Percentiles rank a stretch among this genome's conserved stretches.
Evolutionary conservation across 805 yeast species (phyloP).

Genomic region (Cyberlindnera maclurae): DNA sequence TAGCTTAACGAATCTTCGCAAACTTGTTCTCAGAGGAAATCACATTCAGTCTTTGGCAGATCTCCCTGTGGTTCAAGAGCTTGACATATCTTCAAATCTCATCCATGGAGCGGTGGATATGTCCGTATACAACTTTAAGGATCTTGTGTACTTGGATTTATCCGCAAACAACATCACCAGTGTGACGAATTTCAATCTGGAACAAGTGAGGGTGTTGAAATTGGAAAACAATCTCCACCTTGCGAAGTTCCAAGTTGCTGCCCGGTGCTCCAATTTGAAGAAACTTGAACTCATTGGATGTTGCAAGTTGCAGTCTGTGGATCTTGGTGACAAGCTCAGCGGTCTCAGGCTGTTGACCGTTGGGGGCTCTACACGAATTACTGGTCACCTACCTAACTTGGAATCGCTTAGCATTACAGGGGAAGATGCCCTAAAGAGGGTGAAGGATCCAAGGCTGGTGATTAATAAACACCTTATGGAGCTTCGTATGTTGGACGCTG

Average conservation of each 20-base stretch:
- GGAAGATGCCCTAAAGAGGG: neutral
- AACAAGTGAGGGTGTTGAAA: slow-evolving; percentile 14
- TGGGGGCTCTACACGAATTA: neutral
- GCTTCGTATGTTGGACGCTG: neutral
- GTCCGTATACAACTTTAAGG: slow-evolving; percentile 10
- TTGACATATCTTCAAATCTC: slow-evolving; percentile 31
- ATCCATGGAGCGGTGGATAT: slow-evolving; percentile 15
- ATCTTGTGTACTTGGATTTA: slow-evolving; percentile 9
- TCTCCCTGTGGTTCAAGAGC: slow-evolving; percentile 23
- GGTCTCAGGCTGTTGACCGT: neutral
- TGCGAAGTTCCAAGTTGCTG: neutral
- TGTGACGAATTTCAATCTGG: slow-evolving; percentile 2
- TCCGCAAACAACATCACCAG: slow-evolving; percentile 11
- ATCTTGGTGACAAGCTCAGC: neutral
- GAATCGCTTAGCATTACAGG: slow-evolving; percentile 1
- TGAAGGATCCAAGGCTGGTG: neutral
- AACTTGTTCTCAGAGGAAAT: slow-evolving; percentile 7
- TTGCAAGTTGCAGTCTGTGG: neutral
- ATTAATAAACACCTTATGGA: slow-evolving; percentile 1
- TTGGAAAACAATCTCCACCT: slow-evolving; percentile 13
- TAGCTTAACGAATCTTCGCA: slow-evolving; percentile 20
- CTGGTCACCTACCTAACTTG: neutral
- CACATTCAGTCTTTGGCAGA: neutral
- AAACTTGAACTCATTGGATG: slow-evolving; percentile 1
- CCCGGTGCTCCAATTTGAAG: slow-evolving; percentile 1